These are phyloP conservation scores for Zygotorulaspora mrakii DNA, from an alignment of 1,139 yeast species.

Conservation along the genomic window DNA sequence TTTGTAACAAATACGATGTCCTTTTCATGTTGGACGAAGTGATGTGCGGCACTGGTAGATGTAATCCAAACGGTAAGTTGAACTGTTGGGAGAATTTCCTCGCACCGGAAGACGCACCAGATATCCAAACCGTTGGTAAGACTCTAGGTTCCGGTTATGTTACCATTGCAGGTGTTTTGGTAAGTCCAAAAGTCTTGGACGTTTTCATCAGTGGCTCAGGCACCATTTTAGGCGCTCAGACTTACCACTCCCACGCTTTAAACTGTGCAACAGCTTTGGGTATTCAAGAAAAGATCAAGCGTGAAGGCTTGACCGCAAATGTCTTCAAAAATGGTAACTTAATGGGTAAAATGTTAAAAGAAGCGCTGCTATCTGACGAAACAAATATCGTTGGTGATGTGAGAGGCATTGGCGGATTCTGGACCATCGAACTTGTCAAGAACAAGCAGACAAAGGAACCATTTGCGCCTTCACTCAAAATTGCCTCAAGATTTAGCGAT, in stretches of 20 bases:
- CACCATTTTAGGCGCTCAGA: conserved; percentile 50
- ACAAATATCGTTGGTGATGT: conserved; percentile 50
- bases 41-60: conserved; percentile 64
- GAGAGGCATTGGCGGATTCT: conserved; percentile 60
- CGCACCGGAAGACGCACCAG: conserved; percentile 50
- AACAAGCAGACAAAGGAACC: conserved; percentile 48
- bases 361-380: conserved; percentile 35
- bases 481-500: conserved; percentile 40
- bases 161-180: conserved; percentile 57
- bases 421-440: conserved; percentile 56
- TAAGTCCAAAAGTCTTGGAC: conserved; percentile 49
- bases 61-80: conserved; percentile 41
- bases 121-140: conserved; percentile 59
- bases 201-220: conserved; percentile 47
- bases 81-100: conserved; percentile 54
- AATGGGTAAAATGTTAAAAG: conserved; percentile 44
- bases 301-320: conserved; percentile 46
- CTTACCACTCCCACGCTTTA: conserved; percentile 60
- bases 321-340: conserved; percentile 48
- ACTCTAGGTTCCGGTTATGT: conserved; percentile 62
- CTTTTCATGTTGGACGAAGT: conserved; percentile 59
- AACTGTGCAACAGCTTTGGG: conserved; percentile 58
- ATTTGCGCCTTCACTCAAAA: conserved; percentile 39
- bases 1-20: conserved; percentile 58
- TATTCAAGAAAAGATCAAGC: conserved; percentile 50